Evolutionary conservation across 23 red algal genomes (phyloP).

Genomic region (Gracilaria vermiculophylla): DNA sequence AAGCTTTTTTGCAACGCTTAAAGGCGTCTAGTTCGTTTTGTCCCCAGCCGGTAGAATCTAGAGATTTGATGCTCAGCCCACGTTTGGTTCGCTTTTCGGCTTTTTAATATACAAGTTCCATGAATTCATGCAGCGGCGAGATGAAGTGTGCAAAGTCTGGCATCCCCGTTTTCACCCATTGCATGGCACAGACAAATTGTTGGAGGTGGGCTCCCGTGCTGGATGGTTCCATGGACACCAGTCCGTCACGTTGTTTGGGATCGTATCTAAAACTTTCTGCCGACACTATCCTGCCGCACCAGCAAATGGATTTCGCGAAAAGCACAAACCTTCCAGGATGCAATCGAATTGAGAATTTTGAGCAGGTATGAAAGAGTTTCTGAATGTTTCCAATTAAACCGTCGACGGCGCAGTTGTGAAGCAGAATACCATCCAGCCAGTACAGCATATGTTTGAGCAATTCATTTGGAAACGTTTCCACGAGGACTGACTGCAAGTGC

Average conservation of each 20-base stretch:
- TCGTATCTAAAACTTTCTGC: background rate
- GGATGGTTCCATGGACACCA: background rate
- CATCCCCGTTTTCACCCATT: background rate
- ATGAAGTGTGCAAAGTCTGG: background rate
- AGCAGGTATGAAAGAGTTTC: background rate
- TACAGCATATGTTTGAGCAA: background rate
- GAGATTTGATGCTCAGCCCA: background rate
- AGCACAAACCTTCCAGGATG: conserved; percentile 15
- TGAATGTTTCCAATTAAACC: background rate
- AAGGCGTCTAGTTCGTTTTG: background rate
- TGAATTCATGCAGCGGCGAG: background rate
- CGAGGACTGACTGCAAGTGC: background rate
- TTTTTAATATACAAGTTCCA: background rate
- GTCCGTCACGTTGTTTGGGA: background rate
- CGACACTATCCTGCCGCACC: background rate
- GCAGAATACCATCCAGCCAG: background rate
- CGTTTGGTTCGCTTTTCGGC: background rate
- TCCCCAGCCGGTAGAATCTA: background rate
- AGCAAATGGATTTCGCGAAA: background rate
- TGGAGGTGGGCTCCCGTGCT: background rate
- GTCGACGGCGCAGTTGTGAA: background rate
- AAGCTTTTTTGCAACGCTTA: background rate
- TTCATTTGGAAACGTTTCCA: background rate
- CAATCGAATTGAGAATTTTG: background rate
- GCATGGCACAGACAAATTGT: background rate